phyloP scores from a whole-genome alignment of 352 stramenopile species.

The Pythium volutum region DNA sequence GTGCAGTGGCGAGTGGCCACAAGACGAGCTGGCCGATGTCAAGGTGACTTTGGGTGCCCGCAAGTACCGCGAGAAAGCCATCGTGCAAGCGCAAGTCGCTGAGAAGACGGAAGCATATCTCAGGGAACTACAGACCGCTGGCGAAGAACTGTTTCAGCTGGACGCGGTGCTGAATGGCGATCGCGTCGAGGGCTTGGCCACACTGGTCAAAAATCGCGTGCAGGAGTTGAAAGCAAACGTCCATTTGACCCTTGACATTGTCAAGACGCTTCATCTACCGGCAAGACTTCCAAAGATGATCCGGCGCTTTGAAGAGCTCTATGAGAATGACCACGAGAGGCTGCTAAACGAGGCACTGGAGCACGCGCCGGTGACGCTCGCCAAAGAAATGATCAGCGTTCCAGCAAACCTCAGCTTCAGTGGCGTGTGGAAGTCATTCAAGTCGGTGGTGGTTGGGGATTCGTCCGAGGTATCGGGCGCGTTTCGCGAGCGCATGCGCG shows the following conservation, averaged over 20 bases:
- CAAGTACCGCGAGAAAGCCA: background rate
- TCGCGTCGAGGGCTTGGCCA: background rate
- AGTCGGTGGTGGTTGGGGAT: background rate
- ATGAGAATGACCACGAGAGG: conserved; percentile 3
- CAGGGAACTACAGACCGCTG: background rate
- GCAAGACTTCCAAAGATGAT: conserved; percentile 1
- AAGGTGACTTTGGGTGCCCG: background rate
- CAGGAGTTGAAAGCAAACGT: background rate
- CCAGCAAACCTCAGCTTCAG: background rate
- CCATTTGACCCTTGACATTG: background rate
- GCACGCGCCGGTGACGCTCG: background rate
- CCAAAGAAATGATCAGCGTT: background rate
- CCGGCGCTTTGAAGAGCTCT: background rate
- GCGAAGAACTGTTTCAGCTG: conserved; percentile 4
- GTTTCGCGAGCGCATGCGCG: conserved; percentile 2
- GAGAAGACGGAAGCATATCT: background rate
- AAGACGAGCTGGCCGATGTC: conserved; percentile 3
- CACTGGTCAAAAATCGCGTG: background rate
- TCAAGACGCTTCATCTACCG: background rate
- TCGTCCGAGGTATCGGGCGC: background rate
- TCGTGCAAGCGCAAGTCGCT: background rate
- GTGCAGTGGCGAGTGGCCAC: background rate
- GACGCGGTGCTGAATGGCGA: background rate
- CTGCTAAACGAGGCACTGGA: background rate
- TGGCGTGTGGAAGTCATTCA: background rate